These are phyloP conservation scores for Trebouxia sp. DNA, from an alignment of 139 green algal genomes.

Conservation along the genomic window DNA sequence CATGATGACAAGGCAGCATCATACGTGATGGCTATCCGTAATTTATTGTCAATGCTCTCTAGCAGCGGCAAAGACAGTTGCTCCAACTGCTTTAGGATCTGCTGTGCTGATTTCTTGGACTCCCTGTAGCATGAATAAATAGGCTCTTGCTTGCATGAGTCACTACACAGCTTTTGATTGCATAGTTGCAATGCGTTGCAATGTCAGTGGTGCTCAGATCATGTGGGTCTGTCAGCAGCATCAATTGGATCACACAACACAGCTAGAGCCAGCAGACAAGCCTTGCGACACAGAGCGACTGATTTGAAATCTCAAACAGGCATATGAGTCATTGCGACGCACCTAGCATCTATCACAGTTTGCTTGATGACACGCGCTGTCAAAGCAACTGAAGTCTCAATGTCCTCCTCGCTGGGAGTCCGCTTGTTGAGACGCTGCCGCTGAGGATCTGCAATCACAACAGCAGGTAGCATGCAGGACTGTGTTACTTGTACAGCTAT, in stretches of 20 bases:
- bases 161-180: too few relatives aligned
- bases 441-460: not conserved
- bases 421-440: not conserved
- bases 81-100: conserved; percentile 5
- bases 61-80: conserved; percentile 2
- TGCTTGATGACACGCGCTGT: conserved; percentile 3
- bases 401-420: not conserved
- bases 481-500: too few relatives aligned
- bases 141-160: too few relatives aligned
- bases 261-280: too few relatives aligned
- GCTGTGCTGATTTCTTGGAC: conserved; percentile 12
- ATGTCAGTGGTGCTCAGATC: too few relatives aligned
- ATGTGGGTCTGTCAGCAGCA: too few relatives aligned
- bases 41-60: not conserved
- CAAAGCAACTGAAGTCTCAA: conserved; percentile 1
- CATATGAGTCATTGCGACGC: too few relatives aligned
- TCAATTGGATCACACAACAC: too few relatives aligned
- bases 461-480: not conserved
- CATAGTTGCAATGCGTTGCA: too few relatives aligned
- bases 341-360: conserved; percentile 20
- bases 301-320: too few relatives aligned
- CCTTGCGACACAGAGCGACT: too few relatives aligned
- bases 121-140: too few relatives aligned
- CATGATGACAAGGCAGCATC: conserved; percentile 1
- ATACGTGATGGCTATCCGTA: not conserved